These are phyloP conservation scores for Parascedosporium putredinis DNA, from an alignment of 2,329 filamentous ascomycete genomes.

Conservation along the genomic window DNA sequence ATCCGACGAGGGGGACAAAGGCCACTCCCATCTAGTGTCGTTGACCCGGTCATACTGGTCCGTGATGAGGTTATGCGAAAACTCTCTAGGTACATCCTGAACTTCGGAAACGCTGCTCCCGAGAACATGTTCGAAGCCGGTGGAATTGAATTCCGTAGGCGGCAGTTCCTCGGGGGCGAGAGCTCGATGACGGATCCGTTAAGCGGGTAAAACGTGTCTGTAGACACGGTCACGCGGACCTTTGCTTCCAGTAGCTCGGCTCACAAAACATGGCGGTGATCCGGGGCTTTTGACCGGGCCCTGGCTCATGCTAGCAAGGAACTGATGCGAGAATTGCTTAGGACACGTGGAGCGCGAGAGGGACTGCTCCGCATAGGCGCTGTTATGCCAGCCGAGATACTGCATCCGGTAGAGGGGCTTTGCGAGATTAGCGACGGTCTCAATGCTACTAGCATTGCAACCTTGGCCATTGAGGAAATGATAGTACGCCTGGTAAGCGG, in stretches of 20 bases:
- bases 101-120: slow-evolving; percentile 17
- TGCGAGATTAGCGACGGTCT: slow-evolving; percentile 7
- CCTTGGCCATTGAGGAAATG: slow-evolving; percentile 26
- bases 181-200: slow-evolving; percentile 12
- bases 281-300: no score
- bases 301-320: no score
- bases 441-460: slow-evolving; percentile 20
- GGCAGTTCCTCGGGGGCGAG: rapidly evolving
- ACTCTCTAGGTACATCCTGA: slow-evolving; percentile 12
- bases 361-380: slow-evolving; percentile 20
- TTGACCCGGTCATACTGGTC: slow-evolving; percentile 17
- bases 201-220: slow-evolving; percentile 9
- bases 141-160: slow-evolving; percentile 26
- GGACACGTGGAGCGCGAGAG: slow-evolving; percentile 24
- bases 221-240: slow-evolving; percentile 28
- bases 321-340: slow-evolving; percentile 23
- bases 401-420: slow-evolving; percentile 17
- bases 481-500: slow-evolving; percentile 7
- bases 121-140: slow-evolving; percentile 24
- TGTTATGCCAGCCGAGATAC: slow-evolving; percentile 33
- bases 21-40: slow-evolving; percentile 9
- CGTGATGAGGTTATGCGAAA: slow-evolving; percentile 14
- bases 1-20: slow-evolving; percentile 24
- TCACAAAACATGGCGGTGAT: slow-evolving; percentile 32
- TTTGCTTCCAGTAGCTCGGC: slow-evolving; percentile 33